A percentile compares a stretch with the other conserved stretches of the same genome.
Evolutionary conservation across 139 green algal genomes (phyloP).

Genomic region (Spirogloea muscicola): DNA sequence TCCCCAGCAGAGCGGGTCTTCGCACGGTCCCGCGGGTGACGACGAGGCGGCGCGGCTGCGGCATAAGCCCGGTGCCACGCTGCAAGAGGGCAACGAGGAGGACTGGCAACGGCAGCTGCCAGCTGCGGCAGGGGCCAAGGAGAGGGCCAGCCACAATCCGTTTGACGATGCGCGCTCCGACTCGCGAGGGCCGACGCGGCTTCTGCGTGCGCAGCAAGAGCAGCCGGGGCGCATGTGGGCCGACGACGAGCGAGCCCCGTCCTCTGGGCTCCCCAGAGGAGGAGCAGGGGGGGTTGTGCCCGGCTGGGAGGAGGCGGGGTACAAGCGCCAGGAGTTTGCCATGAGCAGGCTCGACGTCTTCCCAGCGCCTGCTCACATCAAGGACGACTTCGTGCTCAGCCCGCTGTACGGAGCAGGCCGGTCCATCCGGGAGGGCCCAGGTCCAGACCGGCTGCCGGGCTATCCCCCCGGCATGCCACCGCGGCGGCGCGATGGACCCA

Average conservation of each 20-base stretch:
- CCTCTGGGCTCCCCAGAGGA: not conserved
- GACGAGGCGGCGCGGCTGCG: not conserved
- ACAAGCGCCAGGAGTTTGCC: not conserved
- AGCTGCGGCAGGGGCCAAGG: not conserved
- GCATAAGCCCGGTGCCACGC: not conserved
- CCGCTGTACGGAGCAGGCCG: not conserved
- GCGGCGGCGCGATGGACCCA: constrained; percentile 11
- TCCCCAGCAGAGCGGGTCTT: not conserved
- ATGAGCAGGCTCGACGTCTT: not conserved
- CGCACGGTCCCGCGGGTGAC: no score
- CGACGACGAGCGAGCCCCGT: not conserved
- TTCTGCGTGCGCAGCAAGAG: not conserved
- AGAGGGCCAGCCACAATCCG: not conserved
- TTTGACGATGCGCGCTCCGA: not conserved
- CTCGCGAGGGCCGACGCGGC: not conserved
- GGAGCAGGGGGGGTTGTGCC: not conserved
- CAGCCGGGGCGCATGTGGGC: constrained; percentile 1
- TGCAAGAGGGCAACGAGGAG: not conserved
- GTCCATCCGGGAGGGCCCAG: not conserved
- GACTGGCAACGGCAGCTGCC: not conserved
- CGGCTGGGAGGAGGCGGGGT: not conserved
- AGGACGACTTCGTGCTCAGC: not conserved
- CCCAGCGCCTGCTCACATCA: not conserved
- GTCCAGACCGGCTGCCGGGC: no score
- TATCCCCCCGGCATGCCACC: constrained; percentile 5